phyloP scores from a whole-genome alignment of 2,329 filamentous ascomycete genomes.

The Diaporthe batatas region DNA sequence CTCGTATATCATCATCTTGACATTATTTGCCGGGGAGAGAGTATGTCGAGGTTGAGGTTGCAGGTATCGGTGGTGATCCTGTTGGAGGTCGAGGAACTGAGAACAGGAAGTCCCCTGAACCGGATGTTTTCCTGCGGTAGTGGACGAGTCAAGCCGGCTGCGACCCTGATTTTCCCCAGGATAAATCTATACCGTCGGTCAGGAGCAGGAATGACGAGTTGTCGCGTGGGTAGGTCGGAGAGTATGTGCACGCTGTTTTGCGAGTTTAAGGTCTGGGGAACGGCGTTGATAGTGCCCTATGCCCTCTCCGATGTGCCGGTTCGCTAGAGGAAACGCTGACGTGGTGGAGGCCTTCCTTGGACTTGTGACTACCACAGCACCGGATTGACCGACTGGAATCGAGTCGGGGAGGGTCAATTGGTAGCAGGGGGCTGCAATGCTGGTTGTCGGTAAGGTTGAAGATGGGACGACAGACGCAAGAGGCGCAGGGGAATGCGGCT shows the following conservation, averaged over 20 bases:
- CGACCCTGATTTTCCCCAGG: background rate
- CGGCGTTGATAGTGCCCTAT: background rate
- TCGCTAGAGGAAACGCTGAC: conserved; percentile 40
- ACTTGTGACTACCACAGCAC: background rate
- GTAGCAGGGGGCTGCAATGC: conserved; percentile 19
- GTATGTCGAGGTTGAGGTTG: background rate
- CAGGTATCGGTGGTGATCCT: background rate
- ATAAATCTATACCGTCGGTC: background rate
- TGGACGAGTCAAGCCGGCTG: conserved; percentile 13
- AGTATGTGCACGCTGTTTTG: background rate
- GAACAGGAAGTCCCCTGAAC: background rate
- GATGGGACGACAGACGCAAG: conserved; percentile 38
- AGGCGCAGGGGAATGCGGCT: conserved; percentile 39
- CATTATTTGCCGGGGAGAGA: conserved; percentile 26
- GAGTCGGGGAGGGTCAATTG: conserved; percentile 4
- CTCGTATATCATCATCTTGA: conserved; percentile 58
- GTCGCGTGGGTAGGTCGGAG: conserved; percentile 14
- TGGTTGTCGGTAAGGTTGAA: conserved; percentile 20
- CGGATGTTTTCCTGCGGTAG: background rate
- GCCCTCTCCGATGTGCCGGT: background rate
- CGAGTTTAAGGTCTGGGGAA: background rate
- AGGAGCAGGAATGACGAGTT: conserved; percentile 6
- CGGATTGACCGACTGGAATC: conserved; percentile 27
- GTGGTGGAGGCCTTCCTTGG: conserved; percentile 21
- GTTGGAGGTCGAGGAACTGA: background rate